Evolutionary conservation across 2,329 filamentous ascomycete species (phyloP), one percentile per base, ranked within the genome.

Genomic region (Neopestalotiopsis sp.): DNA sequence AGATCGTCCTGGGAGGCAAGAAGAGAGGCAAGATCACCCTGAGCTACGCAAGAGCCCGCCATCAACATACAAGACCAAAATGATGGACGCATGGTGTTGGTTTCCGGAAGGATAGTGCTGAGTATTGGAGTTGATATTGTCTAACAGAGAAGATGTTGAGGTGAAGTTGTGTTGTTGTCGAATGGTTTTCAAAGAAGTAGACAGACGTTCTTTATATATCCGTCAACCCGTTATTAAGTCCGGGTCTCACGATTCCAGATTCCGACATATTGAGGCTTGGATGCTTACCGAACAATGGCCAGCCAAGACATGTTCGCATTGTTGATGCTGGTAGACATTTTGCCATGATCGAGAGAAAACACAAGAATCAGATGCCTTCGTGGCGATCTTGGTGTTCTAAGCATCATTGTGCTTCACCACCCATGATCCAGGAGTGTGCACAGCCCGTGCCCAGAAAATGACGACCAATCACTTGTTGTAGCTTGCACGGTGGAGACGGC

Each of bases 1-100:
- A 74, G 73, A 38, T 75, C 74, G 17, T 68, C 30, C 45, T 75
- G 74, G 10, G 71, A 72, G 34, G 70, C 67, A 17, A 76, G 72
- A 12, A 76, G 72, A 2, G 64, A 68, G 34, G 70, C 71, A 67
- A 67, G 70, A 59, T 74, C 72, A 13, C 72, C 73, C 53, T 74
- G 72, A 5, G 72, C 73, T 49, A 71, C 62, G 28, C 56, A 61
- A 24, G 65, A 65, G 61, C 67, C 57, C n/a, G 62, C 57, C 65
- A 69, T 68, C 57, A 69, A 40, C 20, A 67, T 10, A 28, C 14
- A 63, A 59, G 67, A 61, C 61, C 68, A 66, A 13, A 40, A 12
- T 34, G 68, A 67, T 12, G 65, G 12, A 40, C 68, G 64, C 68
- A 69, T 69, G 49, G 5, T 58, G 53, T 17, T 49, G 3, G 12